Percentiles rank a stretch among this genome's conserved stretches.
Evolutionary conservation across 108 stramenopile species (phyloP).

Genomic region (Parietichytrium sp.): DNA sequence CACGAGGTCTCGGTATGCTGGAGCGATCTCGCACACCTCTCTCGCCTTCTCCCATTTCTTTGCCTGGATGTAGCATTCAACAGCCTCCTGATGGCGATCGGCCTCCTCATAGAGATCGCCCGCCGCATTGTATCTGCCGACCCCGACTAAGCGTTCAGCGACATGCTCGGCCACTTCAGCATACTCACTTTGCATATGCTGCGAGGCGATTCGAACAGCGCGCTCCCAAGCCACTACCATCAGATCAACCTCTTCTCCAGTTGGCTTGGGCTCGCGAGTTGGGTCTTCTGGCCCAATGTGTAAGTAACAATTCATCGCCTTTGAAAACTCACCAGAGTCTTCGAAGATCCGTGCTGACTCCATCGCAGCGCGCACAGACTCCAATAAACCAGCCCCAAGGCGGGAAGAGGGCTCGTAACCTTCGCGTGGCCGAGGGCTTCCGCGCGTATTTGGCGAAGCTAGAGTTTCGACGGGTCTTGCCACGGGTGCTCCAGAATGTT

Average conservation of each 20-base stretch:
- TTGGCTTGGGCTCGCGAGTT: not conserved
- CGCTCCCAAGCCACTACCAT: constrained; percentile 60
- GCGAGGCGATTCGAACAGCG: constrained; percentile 54
- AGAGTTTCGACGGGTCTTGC: not conserved
- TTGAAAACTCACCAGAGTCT: constrained; percentile 49
- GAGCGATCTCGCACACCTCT: constrained; percentile 46
- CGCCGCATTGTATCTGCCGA: constrained; percentile 53
- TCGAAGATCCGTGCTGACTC: constrained; percentile 49
- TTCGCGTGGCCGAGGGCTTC: not conserved
- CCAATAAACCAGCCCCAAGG: not conserved
- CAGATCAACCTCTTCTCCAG: constrained; percentile 36
- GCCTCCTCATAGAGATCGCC: constrained; percentile 60
- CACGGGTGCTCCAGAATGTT: not conserved
- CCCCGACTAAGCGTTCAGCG: constrained; percentile 46
- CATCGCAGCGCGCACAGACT: constrained; percentile 36
- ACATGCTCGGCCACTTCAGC: constrained; percentile 54
- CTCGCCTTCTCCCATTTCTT: constrained; percentile 60
- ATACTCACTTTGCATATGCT: constrained; percentile 45
- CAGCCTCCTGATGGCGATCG: constrained; percentile 56
- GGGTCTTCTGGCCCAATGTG: constrained; percentile 29
- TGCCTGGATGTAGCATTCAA: constrained; percentile 46
- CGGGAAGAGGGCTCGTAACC: not conserved
- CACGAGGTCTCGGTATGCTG: constrained; percentile 41
- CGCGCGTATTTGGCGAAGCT: not conserved
- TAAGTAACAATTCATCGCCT: constrained; percentile 63